Conservation (phyloP, 768 basidiomycete genomes). For the Bullera alba region DNA sequence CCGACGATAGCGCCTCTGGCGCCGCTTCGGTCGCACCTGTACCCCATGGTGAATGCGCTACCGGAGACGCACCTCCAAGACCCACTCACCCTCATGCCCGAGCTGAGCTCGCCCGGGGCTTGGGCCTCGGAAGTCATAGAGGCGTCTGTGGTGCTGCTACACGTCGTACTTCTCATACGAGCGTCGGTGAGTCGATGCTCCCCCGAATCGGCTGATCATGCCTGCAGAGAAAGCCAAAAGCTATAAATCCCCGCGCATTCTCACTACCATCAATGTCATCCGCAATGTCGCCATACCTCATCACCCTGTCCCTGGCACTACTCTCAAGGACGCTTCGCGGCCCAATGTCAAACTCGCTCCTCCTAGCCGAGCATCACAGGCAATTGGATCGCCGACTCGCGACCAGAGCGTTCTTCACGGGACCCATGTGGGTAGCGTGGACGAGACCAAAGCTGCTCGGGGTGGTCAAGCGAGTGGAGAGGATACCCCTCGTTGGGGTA, state of each 20-base stretch:
- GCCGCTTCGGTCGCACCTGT: constrained; percentile 60
- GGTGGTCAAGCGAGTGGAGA: constrained; percentile 20
- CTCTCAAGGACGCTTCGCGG: constrained; percentile 67
- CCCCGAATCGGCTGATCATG: too few relatives aligned
- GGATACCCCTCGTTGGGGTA: constrained; percentile 33
- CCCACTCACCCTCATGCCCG: constrained; percentile 27
- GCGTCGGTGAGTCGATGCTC: constrained; percentile 7
- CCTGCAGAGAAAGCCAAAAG: too few relatives aligned
- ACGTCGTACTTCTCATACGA: constrained; percentile 20
- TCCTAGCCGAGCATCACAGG: constrained; percentile 58
- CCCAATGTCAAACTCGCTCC: constrained; percentile 52
- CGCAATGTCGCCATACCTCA: constrained; percentile 58
- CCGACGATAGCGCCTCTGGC: constrained; percentile 62
- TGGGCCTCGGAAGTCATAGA: constrained; percentile 16
- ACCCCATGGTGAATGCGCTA: constrained; percentile 21
- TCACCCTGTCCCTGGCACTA: constrained; percentile 63
- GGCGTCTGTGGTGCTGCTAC: constrained; percentile 11
- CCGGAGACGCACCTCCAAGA: constrained; percentile 16
- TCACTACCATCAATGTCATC: constrained; percentile 48
- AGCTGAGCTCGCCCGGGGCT: constrained; percentile 5
- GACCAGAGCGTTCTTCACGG: constrained; percentile 71
- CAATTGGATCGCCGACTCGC: constrained; percentile 71
- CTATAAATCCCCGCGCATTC: constrained; percentile 4
- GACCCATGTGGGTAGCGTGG: constrained; percentile 63
- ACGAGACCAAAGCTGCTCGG: constrained; percentile 38